Base-by-base conservation (phyloP, 345 rosid species). In the Turnera subulata region DNA sequence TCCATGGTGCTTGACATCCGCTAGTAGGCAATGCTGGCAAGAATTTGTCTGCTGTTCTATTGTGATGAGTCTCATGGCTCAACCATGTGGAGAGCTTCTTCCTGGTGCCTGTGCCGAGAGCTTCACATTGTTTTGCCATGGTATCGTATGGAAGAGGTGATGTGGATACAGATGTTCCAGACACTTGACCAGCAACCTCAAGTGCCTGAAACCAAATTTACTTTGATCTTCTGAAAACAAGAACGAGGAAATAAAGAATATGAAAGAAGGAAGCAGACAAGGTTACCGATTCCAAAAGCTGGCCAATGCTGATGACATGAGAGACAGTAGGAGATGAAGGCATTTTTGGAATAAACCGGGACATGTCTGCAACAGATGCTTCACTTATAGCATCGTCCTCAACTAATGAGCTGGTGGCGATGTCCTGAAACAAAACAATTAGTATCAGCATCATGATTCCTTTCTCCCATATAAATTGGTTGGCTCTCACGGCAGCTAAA, bases 121-220 rank as follows among this genome's bases (percentile, higher is more conserved):
- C 86, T 78, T 93, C 97, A 15, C 99, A 93, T 22, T 77, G 92
- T 63, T 78, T 82, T 25, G 95, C 68, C 96, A 85, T 77, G 56
- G 95, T 68, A 55, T 87, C 70, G 38, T 79, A 93, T 38, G 99
- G 96, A 52, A 93, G 92, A 1, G 96, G 97, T 6, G 97, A 92
- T 33, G 84, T 78, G 42, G 95, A 82, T 67, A 85, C 71, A n/a
- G 88, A 68, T 59, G 87, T 75, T 58, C 82, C 92, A 16, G 88
- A 92, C 56, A 93, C 97, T 77, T 87, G 92, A 71, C 99, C 92
- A 35, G 97, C 99, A 25, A 87, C 96, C 80, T 80, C 84, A 39
- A 89, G 95, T 4, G 99, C 96, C 97, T 93, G 78, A 44, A 69
- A 69, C 24, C 63, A 62, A 29, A 55, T 18, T 37, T 14, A 15